These are phyloP conservation scores for Fusarium mangiferae DNA, from an alignment of 2,329 filamentous ascomycete genomes.

Conservation along the genomic window DNA sequence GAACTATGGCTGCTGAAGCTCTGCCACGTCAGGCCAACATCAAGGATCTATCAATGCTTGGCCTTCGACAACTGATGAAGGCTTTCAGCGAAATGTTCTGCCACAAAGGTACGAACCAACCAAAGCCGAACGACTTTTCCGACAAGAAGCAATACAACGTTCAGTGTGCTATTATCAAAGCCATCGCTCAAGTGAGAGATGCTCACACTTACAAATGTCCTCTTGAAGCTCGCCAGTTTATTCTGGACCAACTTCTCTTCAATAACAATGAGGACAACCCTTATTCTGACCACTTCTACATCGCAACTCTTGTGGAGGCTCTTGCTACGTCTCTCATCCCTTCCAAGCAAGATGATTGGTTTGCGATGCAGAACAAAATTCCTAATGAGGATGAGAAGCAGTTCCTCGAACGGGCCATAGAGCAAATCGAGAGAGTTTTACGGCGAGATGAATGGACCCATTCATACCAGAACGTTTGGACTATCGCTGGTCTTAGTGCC, in stretches of 20 bases:
- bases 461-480: slow-evolving; percentile 75
- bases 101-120: slow-evolving; percentile 79
- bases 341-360: slow-evolving; percentile 57
- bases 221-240: slow-evolving; percentile 80
- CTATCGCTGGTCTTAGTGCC: slow-evolving; percentile 69
- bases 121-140: slow-evolving; percentile 89
- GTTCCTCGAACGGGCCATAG: slow-evolving; percentile 64
- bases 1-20: slow-evolving; percentile 82
- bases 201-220: slow-evolving; percentile 78
- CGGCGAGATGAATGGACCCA: slow-evolving; percentile 75
- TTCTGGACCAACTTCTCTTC: slow-evolving; percentile 88
- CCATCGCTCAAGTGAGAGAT: slow-evolving; percentile 82
- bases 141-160: slow-evolving; percentile 88
- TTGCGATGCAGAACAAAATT: slow-evolving; percentile 57
- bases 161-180: slow-evolving; percentile 83
- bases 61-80: slow-evolving; percentile 84
- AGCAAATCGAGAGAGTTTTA: slow-evolving; percentile 73
- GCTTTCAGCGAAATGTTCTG: slow-evolving; percentile 92
- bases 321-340: slow-evolving; percentile 69
- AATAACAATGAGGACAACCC: slow-evolving; percentile 95
- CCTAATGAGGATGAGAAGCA: slow-evolving; percentile 57
- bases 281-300: slow-evolving; percentile 90
- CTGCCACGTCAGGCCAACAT: slow-evolving; percentile 79
- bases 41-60: slow-evolving; percentile 76
- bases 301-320: slow-evolving; percentile 78